Evolutionary conservation across 1,139 yeast species (phyloP).

Genomic region (Geotrichum armillariae): DNA sequence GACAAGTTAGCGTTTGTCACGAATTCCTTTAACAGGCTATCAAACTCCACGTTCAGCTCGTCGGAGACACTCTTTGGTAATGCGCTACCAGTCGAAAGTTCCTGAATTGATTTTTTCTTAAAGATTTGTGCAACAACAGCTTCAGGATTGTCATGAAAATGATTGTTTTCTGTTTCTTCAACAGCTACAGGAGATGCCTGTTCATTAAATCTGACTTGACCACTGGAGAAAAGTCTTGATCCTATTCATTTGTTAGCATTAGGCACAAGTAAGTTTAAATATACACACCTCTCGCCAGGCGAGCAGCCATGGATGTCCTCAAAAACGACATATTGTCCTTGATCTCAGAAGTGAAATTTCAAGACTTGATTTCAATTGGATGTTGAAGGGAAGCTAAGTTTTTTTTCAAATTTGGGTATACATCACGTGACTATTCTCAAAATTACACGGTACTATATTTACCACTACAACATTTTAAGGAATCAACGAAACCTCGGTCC

Average conservation of each 20-base stretch:
- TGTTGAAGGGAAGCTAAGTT: neutral
- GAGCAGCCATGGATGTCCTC: constrained; percentile 14
- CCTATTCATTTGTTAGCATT: neutral
- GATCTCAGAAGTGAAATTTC: neutral
- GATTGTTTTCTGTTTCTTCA: neutral
- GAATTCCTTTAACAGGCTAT: constrained; percentile 34
- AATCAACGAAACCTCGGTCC: too few species aligned
- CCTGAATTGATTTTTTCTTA: constrained; percentile 5
- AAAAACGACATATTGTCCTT: constrained; percentile 9
- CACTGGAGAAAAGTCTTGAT: constrained; percentile 10
- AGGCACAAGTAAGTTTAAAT: neutral
- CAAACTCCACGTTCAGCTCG: constrained; percentile 35
- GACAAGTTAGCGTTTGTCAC: constrained; percentile 32
- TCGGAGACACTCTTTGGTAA: constrained; percentile 7
- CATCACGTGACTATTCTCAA: neutral
- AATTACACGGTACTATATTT: too few species aligned
- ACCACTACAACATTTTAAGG: too few species aligned
- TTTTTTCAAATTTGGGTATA: neutral
- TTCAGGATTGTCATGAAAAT: constrained; percentile 9
- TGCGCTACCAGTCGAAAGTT: neutral
- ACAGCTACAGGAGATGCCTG: neutral
- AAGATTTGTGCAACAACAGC: constrained; percentile 8
- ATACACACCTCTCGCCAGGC: constrained; percentile 15
- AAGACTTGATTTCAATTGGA: neutral
- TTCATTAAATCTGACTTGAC: constrained; percentile 7